Evolutionary conservation across 805 yeast species (phyloP).

Genomic region (Candida parachauliodes): DNA sequence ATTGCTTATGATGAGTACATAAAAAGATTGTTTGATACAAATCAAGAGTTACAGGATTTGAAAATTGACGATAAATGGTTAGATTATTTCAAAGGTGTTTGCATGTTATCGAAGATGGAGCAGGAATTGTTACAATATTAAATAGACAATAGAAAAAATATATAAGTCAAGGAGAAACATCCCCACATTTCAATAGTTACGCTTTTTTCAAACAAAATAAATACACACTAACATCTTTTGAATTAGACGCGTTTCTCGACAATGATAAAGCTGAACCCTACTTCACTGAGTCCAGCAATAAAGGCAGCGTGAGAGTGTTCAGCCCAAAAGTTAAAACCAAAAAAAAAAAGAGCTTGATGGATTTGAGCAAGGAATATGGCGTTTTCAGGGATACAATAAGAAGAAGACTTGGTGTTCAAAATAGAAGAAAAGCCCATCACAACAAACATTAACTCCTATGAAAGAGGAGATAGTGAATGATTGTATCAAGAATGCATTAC

Average conservation of each 20-base stretch:
- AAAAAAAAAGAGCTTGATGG: neutral
- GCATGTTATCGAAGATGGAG: slow-evolving; percentile 48
- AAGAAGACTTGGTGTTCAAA: neutral
- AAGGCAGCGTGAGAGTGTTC: too few relatives aligned
- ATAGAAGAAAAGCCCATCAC: neutral
- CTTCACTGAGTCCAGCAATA: too few relatives aligned
- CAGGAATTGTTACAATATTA: slow-evolving; percentile 7
- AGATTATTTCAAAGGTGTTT: slow-evolving; percentile 50
- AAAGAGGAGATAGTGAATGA: neutral
- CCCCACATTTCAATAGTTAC: too few relatives aligned
- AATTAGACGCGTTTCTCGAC: neutral
- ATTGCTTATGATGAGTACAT: slow-evolving; percentile 43
- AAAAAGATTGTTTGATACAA: slow-evolving; percentile 42
- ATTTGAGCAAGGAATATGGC: neutral
- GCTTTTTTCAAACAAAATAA: too few relatives aligned
- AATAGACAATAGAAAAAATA: too few relatives aligned
- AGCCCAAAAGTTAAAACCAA: too few relatives aligned
- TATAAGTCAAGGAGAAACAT: too few relatives aligned
- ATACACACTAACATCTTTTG: too few relatives aligned
- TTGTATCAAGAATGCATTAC: neutral
- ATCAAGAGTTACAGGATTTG: slow-evolving; percentile 42
- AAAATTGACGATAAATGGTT: slow-evolving; percentile 44
- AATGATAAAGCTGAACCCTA: too few relatives aligned
- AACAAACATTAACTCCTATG: neutral
- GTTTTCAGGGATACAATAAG: neutral